Conservation (phyloP, 1,284 basidiomycete genomes). For the Xanthoconium separans region DNA sequence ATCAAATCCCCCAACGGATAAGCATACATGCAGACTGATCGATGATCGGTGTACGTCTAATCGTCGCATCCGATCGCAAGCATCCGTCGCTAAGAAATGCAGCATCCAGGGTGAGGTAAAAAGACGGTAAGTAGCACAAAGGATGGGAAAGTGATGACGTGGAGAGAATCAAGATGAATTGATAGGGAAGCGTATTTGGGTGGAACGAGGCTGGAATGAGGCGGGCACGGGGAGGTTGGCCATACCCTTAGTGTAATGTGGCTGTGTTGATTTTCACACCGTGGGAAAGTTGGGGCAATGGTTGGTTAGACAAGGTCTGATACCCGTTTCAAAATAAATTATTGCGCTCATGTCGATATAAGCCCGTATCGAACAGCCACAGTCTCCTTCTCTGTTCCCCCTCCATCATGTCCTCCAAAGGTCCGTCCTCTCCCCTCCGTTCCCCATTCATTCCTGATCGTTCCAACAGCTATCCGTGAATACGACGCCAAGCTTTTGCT, state of each 20-base stretch:
- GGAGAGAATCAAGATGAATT: not conserved
- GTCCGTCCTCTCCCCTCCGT: constrained; percentile 25
- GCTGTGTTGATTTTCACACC: constrained; percentile 28
- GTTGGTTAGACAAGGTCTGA: constrained; percentile 25
- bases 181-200: constrained; percentile 12
- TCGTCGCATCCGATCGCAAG: too few species aligned
- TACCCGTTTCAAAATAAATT: constrained; percentile 25
- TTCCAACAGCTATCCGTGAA: constrained; percentile 76
- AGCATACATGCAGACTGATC: too few species aligned
- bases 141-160: too few species aligned
- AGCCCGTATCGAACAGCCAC: constrained; percentile 3
- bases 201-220: constrained; percentile 13
- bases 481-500: constrained; percentile 94
- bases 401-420: constrained; percentile 52
- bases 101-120: too few species aligned
- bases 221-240: constrained; percentile 12
- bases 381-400: constrained; percentile 4
- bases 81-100: too few species aligned
- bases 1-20: too few species aligned
- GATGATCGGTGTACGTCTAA: too few species aligned
- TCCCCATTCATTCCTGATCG: constrained; percentile 1
- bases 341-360: constrained; percentile 21
- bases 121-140: too few species aligned
- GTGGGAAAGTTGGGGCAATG: constrained; percentile 35
- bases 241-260: constrained; percentile 22